Percentiles rank a stretch among this genome's conserved stretches.
Conservation (phyloP, 352 stramenopile species). For the Pythium graminicola region DNA sequence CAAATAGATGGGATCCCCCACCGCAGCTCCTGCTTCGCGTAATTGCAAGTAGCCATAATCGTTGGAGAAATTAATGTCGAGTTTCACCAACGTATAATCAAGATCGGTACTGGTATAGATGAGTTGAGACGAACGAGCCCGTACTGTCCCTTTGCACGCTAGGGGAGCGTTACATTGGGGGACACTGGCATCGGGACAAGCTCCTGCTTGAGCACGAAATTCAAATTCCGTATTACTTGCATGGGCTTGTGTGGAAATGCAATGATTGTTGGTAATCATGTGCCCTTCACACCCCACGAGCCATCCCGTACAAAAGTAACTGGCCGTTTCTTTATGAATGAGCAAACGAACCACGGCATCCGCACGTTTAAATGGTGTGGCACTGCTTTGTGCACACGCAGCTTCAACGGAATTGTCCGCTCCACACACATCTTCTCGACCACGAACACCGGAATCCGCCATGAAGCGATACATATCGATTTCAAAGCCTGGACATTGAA, state of each 20-base stretch:
- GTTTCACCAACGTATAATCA: slow-evolving; percentile 68
- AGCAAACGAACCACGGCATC: slow-evolving; percentile 48
- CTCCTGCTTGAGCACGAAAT: slow-evolving; percentile 51
- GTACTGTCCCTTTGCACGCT: slow-evolving; percentile 34
- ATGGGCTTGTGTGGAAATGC: slow-evolving; percentile 41
- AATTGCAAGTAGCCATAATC: slow-evolving; percentile 55
- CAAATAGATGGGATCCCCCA: slow-evolving; percentile 58
- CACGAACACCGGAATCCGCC: background rate
- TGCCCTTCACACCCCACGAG: slow-evolving; percentile 68
- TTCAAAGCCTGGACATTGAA: slow-evolving; percentile 38
- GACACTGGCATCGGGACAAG: no score
- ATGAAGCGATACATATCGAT: slow-evolving; percentile 50
- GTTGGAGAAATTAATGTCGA: slow-evolving; percentile 39
- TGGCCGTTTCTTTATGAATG: slow-evolving; percentile 49
- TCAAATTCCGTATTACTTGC: slow-evolving; percentile 64
- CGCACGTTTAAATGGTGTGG: slow-evolving; percentile 18
- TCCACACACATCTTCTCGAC: slow-evolving; percentile 47
- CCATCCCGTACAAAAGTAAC: slow-evolving; percentile 71
- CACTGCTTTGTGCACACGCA: slow-evolving; percentile 33
- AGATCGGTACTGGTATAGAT: slow-evolving; percentile 31
- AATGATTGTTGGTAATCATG: slow-evolving; percentile 78
- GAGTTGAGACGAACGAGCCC: slow-evolving; percentile 27
- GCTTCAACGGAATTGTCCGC: slow-evolving; percentile 51
- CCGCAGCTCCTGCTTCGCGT: slow-evolving; percentile 33
- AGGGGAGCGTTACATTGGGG: slow-evolving; percentile 27